These are phyloP conservation scores for Achaetomiella virescens DNA, from an alignment of 495 filamentous ascomycete genomes.

Conservation along the genomic window DNA sequence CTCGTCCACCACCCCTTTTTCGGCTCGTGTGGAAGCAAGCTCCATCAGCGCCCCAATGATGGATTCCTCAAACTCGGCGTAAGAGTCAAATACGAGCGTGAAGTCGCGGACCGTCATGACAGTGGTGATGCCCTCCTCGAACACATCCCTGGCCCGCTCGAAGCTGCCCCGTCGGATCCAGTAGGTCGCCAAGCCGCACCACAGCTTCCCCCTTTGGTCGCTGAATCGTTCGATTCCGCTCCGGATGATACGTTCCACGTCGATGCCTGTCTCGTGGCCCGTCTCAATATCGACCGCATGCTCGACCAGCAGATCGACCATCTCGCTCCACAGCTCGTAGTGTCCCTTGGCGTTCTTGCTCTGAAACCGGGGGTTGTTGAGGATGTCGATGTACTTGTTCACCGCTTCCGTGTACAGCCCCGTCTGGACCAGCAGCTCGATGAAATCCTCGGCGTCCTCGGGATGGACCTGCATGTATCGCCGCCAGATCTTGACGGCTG, in stretches of 20 bases:
- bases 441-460: constrained; percentile 92
- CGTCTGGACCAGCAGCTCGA: constrained; percentile 77
- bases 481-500: constrained; percentile 88
- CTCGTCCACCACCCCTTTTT: constrained; percentile 74
- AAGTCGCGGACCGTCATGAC: constrained; percentile 99
- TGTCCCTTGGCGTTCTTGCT: constrained; percentile 92
- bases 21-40: constrained; percentile 69
- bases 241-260: constrained; percentile 88
- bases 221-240: constrained; percentile 90
- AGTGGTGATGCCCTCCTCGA: constrained; percentile 94
- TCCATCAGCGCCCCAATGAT: constrained; percentile 91
- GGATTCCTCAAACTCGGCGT: constrained; percentile 94
- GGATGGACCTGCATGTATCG: constrained; percentile 98
- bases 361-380: constrained; percentile 86
- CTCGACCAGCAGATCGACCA: constrained; percentile 93
- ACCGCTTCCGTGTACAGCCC: constrained; percentile 87
- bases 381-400: constrained; percentile 84
- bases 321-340: constrained; percentile 96
- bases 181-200: constrained; percentile 92
- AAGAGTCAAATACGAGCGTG: constrained; percentile 91
- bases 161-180: constrained; percentile 93
- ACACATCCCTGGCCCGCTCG: constrained; percentile 82
- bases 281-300: constrained; percentile 83
- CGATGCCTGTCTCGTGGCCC: constrained; percentile 69
- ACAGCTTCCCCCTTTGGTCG: constrained; percentile 94